phyloP scores from a whole-genome alignment of 495 filamentous ascomycete species.

The Haplographium delicatum region DNA sequence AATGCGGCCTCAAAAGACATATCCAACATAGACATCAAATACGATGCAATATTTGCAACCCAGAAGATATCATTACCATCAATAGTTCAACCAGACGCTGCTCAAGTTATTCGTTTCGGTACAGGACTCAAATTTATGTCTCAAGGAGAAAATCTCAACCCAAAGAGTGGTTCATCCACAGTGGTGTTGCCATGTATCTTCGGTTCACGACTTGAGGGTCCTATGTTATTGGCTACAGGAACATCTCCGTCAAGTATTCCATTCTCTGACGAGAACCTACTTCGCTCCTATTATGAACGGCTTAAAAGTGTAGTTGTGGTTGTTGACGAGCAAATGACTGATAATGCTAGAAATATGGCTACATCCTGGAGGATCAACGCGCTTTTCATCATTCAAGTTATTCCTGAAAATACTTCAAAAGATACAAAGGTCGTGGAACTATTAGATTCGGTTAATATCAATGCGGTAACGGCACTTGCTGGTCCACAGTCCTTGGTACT shows the following conservation, averaged over 20 bases:
- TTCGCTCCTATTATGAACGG: conserved; percentile 9
- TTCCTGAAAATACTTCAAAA: neutral
- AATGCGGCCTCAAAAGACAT: neutral
- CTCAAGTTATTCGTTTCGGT: conserved; percentile 12
- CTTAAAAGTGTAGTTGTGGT: conserved; percentile 19
- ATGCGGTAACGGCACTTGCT: conserved; percentile 14
- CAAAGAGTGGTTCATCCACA: neutral
- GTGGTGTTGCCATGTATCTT: conserved; percentile 14
- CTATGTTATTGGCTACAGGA: conserved; percentile 12
- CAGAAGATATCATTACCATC: neutral
- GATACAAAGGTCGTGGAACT: neutral
- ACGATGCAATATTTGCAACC: conserved; percentile 3
- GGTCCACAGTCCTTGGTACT: conserved; percentile 15
- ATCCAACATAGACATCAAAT: neutral
- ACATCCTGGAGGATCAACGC: conserved; percentile 24
- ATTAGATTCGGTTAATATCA: conserved; percentile 9
- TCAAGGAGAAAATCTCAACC: neutral
- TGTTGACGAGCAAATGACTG: conserved; percentile 27
- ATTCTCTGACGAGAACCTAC: conserved; percentile 2
- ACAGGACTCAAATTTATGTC: conserved; percentile 4
- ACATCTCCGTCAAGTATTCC: conserved; percentile 10
- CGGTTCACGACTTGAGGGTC: conserved; percentile 10
- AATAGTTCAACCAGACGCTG: neutral
- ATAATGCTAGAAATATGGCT: conserved; percentile 27
- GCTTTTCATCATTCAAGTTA: conserved; percentile 25